phyloP scores from a whole-genome alignment of 352 stramenopile genomes.

The Pythium brachiatum region DNA sequence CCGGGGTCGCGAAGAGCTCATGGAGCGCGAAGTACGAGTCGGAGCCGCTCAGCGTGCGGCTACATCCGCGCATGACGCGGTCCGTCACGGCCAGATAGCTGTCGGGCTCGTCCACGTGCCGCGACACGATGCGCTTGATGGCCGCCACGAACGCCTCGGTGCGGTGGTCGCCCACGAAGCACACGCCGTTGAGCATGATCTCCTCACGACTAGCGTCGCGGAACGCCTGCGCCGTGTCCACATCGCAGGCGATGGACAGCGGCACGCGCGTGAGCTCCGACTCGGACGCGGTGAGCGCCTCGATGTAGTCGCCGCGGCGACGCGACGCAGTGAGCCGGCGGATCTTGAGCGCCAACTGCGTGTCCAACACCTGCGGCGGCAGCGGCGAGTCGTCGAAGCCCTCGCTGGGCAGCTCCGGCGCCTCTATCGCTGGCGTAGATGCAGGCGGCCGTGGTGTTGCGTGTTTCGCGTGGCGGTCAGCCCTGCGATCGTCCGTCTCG shows the following conservation, averaged over 20 bases:
- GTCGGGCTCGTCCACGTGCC: constrained; percentile 43
- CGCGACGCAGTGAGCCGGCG: constrained; percentile 36
- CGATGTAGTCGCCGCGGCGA: constrained; percentile 53
- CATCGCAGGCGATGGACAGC: constrained; percentile 54
- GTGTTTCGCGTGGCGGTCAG: background rate
- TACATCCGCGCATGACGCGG: constrained; percentile 68
- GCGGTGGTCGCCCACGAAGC: constrained; percentile 70
- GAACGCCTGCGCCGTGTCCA: constrained; percentile 69
- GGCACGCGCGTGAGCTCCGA: constrained; percentile 42
- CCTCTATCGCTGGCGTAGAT: background rate
- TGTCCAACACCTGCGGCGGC: constrained; percentile 33
- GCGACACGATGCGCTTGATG: constrained; percentile 67
- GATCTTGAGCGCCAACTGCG: constrained; percentile 37
- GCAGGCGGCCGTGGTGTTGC: background rate
- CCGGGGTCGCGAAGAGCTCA: constrained; percentile 55
- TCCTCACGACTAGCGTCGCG: constrained; percentile 66
- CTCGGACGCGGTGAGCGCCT: constrained; percentile 33
- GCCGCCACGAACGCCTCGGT: constrained; percentile 71
- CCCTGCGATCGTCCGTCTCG: background rate
- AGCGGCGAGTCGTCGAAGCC: background rate
- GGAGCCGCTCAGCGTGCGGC: constrained; percentile 67
- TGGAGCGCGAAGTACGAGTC: constrained; percentile 77
- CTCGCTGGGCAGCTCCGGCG: background rate
- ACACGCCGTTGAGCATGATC: constrained; percentile 70
- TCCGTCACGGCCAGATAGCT: constrained; percentile 49